Conservation (phyloP, 164 flowering plant species). For the Dillenia suffruticosa region DNA sequence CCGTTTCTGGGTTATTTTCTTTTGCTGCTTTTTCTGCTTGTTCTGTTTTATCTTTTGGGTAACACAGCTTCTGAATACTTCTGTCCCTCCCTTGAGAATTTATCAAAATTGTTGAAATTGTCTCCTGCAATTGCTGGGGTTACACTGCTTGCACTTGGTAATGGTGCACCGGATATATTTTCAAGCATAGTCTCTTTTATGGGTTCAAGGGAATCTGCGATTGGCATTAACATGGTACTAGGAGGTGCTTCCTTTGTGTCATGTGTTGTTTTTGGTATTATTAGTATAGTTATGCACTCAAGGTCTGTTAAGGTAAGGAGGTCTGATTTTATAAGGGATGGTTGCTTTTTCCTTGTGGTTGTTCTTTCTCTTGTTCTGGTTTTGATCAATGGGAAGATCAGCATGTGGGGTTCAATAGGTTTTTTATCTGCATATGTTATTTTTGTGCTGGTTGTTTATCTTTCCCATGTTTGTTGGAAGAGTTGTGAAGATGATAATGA, state of each 20-base stretch:
- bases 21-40: conserved; percentile 45
- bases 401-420: conserved; percentile 48
- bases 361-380: conserved; percentile 31
- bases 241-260: conserved; percentile 75
- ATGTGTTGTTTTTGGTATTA: conserved; percentile 65
- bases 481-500: conserved; percentile 9
- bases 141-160: conserved; percentile 79
- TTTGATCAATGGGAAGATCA: conserved; percentile 41
- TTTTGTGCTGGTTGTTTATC: conserved; percentile 52
- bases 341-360: conserved; percentile 45
- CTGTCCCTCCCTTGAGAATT: conserved; percentile 60
- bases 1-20: conserved; percentile 33
- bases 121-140: conserved; percentile 80
- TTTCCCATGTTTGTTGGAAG: conserved; percentile 19
- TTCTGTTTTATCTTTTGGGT: conserved; percentile 68
- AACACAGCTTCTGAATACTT: conserved; percentile 75
- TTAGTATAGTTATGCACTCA: conserved; percentile 28
- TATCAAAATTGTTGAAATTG: conserved; percentile 44
- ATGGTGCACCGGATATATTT: conserved; percentile 88
- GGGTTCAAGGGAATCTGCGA: conserved; percentile 29
- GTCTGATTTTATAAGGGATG: conserved; percentile 52
- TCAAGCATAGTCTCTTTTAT: conserved; percentile 59
- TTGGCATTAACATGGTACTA: conserved; percentile 66
- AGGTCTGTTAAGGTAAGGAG: conserved; percentile 27
- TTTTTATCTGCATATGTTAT: conserved; percentile 50